phyloP scores from a whole-genome alignment of 768 basidiomycete species.

The Mycena rebaudengoi region DNA sequence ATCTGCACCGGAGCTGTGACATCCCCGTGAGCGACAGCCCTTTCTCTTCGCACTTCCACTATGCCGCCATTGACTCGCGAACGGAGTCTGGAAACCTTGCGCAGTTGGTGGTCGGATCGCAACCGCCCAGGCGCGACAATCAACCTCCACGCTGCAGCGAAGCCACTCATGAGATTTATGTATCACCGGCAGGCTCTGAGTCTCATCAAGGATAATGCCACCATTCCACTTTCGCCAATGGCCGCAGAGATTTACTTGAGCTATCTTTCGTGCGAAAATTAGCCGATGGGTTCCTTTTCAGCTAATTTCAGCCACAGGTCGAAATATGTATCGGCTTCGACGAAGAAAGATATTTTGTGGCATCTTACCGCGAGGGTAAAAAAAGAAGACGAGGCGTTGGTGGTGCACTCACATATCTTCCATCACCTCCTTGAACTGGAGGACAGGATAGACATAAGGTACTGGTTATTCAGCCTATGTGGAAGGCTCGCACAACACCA shows the following conservation, averaged over 20 bases:
- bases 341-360: background rate
- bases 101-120: background rate
- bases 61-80: background rate
- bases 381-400: too few species aligned
- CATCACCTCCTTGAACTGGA: too few species aligned
- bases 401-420: too few species aligned
- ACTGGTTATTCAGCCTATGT: too few species aligned
- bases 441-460: too few species aligned
- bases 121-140: background rate
- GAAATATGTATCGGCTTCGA: background rate
- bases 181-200: background rate
- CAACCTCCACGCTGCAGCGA: too few species aligned
- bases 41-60: too few species aligned
- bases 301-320: background rate
- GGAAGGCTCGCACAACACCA: too few species aligned
- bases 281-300: background rate
- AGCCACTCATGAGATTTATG: too few species aligned
- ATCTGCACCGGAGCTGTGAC: too few species aligned
- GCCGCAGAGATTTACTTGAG: background rate
- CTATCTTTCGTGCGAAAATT: background rate
- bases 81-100: background rate
- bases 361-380: too few species aligned
- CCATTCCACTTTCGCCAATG: background rate
- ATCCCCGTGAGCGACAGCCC: too few species aligned
- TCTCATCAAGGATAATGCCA: background rate